Conservation (phyloP, 805 yeast species). For the Ogataea pignaliae region DNA sequence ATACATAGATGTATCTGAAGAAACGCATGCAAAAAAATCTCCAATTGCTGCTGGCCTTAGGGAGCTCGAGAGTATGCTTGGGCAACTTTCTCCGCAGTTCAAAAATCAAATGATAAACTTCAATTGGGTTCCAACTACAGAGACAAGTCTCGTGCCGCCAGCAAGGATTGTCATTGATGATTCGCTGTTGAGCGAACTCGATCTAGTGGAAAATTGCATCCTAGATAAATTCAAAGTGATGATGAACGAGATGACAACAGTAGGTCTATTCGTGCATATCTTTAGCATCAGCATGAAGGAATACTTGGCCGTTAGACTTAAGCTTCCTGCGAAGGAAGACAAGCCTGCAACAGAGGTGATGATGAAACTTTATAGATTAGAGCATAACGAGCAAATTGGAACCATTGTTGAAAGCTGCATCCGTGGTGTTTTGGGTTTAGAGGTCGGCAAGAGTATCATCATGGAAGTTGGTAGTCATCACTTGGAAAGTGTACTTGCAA, state of each 20-base stretch:
- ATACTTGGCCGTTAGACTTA: no score
- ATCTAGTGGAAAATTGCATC: neutral
- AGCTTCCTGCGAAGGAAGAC: no score
- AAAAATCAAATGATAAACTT: constrained; percentile 1
- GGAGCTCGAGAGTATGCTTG: neutral
- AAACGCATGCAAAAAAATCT: neutral
- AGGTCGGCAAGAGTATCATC: no score
- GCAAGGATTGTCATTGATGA: neutral
- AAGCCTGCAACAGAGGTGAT: no score
- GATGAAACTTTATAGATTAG: no score
- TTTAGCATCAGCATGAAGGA: no score
- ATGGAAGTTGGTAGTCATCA: no score
- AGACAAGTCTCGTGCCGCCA: neutral
- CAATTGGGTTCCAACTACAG: neutral
- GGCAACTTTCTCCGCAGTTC: constrained; percentile 1
- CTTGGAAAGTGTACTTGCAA: no score
- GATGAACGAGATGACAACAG: neutral
- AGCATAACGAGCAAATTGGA: no score
- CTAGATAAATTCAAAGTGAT: neutral
- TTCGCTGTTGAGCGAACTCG: neutral
- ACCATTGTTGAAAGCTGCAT: no score
- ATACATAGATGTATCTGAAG: neutral
- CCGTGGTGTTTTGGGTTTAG: no score
- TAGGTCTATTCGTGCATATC: no score
- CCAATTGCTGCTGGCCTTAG: neutral